Evolutionary conservation across 2,329 filamentous ascomycete genomes (phyloP).

Genomic region (Gyromitra esculenta): DNA sequence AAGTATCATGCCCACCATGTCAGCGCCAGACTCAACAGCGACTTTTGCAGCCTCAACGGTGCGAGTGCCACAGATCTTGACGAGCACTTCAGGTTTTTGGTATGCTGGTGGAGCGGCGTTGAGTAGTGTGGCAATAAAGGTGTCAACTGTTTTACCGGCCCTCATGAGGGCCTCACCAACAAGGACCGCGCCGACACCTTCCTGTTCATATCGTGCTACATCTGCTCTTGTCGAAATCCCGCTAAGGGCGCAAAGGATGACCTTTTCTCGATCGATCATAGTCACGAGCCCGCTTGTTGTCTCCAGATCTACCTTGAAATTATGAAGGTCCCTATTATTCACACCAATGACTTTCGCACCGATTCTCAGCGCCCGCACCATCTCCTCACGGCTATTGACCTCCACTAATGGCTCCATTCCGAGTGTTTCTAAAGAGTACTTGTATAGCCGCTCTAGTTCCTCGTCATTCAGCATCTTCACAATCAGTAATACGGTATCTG

Average conservation of each 20-base stretch:
- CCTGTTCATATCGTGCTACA: conserved; percentile 84
- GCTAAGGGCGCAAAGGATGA: conserved; percentile 90
- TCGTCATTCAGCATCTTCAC: conserved; percentile 93
- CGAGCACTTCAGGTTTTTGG: conserved; percentile 67
- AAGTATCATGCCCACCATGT: conserved; percentile 91
- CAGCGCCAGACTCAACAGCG: conserved; percentile 86
- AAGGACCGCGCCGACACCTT: conserved; percentile 90
- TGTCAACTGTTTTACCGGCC: conserved; percentile 76
- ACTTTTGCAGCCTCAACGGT: conserved; percentile 80
- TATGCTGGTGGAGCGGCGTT: conserved; percentile 62
- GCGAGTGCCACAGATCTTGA: conserved; percentile 95
- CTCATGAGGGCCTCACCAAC: conserved; percentile 97
- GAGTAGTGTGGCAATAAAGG: conserved; percentile 86
- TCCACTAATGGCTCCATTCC: conserved; percentile 98
- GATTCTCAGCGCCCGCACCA: conserved; percentile 84
- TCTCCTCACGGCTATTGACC: conserved; percentile 93
- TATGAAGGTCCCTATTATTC: conserved; percentile 96
- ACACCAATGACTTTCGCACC: conserved; percentile 94
- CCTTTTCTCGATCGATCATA: conserved; percentile 79
- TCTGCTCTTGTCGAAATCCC: conserved; percentile 91
- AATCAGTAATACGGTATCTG: conserved; percentile 92
- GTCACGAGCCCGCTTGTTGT: conserved; percentile 89
- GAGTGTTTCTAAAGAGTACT: conserved; percentile 80
- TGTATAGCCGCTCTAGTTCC: conserved; percentile 79
- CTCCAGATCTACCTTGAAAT: conserved; percentile 93